Evolutionary conservation across 2,329 filamentous ascomycete genomes (phyloP), one percentile per base, ranked within the genome.

Genomic region (Setomelanomma holmii): DNA sequence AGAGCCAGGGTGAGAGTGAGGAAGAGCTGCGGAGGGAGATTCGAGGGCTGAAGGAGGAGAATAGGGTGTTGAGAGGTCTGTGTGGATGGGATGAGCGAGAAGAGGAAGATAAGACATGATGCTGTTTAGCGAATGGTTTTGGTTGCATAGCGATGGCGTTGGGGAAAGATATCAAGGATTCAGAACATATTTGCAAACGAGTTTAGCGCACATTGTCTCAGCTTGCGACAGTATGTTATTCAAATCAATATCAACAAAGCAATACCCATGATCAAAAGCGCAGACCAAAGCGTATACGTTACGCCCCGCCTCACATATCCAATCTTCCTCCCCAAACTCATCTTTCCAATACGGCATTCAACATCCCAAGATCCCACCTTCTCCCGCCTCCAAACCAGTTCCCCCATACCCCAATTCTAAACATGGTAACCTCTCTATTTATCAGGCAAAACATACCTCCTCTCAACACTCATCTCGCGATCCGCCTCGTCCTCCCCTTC

Each of bases 401-500:
- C 27, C 27, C 27, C 27, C 5, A 30, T n/a, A n/a, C n/a, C n/a
- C n/a, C n/a, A n/a, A n/a, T n/a, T n/a, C n/a, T n/a, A n/a, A n/a
- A n/a, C n/a, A n/a, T n/a, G n/a, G n/a, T 30, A 6, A 30, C 5
- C 27, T 6, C 24, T 35, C 58, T 49, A 69, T 60, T 60, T 71
- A 47, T 75, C 74, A 41, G 71, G 72, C 54, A 82, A 69, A 17
- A 82, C 80, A 64, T 80, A 82, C 54, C 79, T 69, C 59, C 80
- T 72, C 68, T 82, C 80, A 30, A 82, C 80, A 65, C 78, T 78
- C 68, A 76, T 76, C 56, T 76, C 75, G 22, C 72, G 64, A 61
- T 76, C 73, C 30, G 70, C 72, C 56, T 78, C 76, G 58, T 79
- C 76, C 58, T 81, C 79, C 12, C 79, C 79, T 54, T 81, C 78